Evolutionary conservation across 768 basidiomycete species (phyloP).

Genomic region (Suillus tomentosus): DNA sequence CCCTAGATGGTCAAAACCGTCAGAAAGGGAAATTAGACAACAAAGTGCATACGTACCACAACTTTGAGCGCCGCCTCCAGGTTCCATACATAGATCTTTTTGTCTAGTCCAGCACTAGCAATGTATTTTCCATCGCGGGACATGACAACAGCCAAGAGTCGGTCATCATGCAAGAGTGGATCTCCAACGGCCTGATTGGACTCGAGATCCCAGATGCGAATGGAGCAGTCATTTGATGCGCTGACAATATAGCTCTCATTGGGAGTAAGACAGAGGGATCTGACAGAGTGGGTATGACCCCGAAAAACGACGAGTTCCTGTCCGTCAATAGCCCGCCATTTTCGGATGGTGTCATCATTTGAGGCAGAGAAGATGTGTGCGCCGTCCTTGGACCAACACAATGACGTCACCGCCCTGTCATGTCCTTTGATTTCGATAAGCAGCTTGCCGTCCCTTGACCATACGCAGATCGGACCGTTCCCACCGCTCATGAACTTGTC

Average conservation of each 20-base stretch:
- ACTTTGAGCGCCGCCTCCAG: constrained; percentile 37
- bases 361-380: not conserved
- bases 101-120: constrained; percentile 80
- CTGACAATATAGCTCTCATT: not conserved
- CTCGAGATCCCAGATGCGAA: not conserved
- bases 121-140: constrained; percentile 78
- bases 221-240: not conserved
- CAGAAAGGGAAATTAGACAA: too few relatives aligned
- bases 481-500: not conserved
- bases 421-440: not conserved
- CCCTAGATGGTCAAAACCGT: too few relatives aligned
- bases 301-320: not conserved
- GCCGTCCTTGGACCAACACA: not conserved
- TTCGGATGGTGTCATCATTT: not conserved
- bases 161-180: constrained; percentile 73
- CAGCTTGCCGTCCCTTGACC: not conserved
- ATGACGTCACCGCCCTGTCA: not conserved
- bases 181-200: constrained; percentile 21
- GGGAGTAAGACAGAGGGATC: not conserved
- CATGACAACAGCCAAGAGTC: constrained; percentile 74
- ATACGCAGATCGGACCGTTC: not conserved
- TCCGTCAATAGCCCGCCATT: not conserved
- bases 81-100: constrained; percentile 79
- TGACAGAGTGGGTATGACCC: not conserved
- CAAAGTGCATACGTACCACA: too few relatives aligned